A percentile compares a stretch with the other conserved stretches of the same genome.
Evolutionary conservation across 2,329 filamentous ascomycete species (phyloP).

Genomic region (Fusarium solani-melongenae): DNA sequence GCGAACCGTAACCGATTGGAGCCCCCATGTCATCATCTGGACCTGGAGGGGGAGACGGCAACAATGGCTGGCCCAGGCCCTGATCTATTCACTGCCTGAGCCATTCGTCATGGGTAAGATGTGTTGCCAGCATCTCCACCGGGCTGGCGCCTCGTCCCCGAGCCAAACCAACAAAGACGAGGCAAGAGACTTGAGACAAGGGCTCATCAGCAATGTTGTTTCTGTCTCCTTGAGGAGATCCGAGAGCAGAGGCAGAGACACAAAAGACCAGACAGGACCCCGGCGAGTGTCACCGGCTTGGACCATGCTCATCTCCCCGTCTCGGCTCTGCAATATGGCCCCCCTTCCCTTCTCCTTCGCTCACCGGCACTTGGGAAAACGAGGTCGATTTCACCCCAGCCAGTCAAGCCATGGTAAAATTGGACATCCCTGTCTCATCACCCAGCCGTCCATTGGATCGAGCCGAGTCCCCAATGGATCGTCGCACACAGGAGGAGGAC

Average conservation of each 20-base stretch:
- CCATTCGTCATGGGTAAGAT: constrained; percentile 1
- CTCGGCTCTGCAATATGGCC: not conserved
- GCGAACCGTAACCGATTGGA: constrained; percentile 13
- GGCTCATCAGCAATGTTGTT: not conserved
- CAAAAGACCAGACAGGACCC: not conserved
- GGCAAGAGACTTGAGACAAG: constrained; percentile 23
- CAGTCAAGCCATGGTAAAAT: constrained; percentile 12
- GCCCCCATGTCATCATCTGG: constrained; percentile 32
- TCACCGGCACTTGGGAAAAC: constrained; percentile 18
- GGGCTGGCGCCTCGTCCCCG: constrained; percentile 22
- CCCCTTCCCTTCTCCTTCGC: not conserved
- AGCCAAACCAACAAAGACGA: not conserved
- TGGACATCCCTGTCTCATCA: not conserved
- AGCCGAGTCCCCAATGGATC: constrained; percentile 21
- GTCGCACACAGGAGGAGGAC: constrained; percentile 11
- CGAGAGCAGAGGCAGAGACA: not conserved
- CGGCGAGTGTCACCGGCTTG: constrained; percentile 1
- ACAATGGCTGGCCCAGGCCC: constrained; percentile 31
- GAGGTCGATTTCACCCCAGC: constrained; percentile 4
- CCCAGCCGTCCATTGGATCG: constrained; percentile 21
- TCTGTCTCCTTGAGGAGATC: not conserved
- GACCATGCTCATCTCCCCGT: not conserved
- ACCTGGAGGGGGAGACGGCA: constrained; percentile 1
- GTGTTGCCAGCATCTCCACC: constrained; percentile 22
- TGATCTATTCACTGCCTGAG: constrained; percentile 8